Conservation (phyloP, 345 rosid genomes). For the Brassica napus region DNA sequence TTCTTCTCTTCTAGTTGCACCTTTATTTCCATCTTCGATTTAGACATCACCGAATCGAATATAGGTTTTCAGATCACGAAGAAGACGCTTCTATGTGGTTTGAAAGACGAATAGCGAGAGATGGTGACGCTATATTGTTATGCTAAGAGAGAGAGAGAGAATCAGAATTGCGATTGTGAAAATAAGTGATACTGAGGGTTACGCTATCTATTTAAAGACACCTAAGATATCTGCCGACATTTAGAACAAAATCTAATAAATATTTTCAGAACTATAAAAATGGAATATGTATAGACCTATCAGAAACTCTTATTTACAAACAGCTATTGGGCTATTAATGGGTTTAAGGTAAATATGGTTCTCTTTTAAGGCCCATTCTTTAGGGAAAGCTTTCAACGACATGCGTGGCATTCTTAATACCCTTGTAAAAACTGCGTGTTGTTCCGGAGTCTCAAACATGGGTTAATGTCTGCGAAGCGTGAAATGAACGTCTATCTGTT, state of each 20-base stretch:
- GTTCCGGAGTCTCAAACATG: background rate
- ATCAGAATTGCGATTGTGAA: too few relatives aligned
- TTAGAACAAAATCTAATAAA: background rate
- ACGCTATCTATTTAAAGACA: background rate
- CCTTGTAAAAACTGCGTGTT: background rate
- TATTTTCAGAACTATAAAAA: background rate
- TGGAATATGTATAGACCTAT: background rate
- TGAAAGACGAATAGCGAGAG: background rate
- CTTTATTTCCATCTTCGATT: conserved; percentile 21
- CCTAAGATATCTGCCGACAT: background rate
- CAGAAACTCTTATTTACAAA: background rate
- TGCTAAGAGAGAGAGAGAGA: background rate
- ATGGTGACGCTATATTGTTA: background rate
- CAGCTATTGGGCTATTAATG: background rate
- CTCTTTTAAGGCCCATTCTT: background rate
- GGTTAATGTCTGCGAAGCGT: background rate
- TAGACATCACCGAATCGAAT: background rate
- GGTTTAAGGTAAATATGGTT: background rate
- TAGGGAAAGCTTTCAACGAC: background rate
- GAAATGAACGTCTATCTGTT: conserved; percentile 2
- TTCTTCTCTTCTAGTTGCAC: background rate
- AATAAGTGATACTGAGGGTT: background rate
- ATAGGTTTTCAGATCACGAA: conserved; percentile 5
- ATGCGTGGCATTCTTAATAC: conserved; percentile 2
- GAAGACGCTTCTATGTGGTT: background rate